These are phyloP conservation scores for Lachnellula suecica DNA, from an alignment of 2,329 filamentous ascomycete genomes.

Conservation along the genomic window DNA sequence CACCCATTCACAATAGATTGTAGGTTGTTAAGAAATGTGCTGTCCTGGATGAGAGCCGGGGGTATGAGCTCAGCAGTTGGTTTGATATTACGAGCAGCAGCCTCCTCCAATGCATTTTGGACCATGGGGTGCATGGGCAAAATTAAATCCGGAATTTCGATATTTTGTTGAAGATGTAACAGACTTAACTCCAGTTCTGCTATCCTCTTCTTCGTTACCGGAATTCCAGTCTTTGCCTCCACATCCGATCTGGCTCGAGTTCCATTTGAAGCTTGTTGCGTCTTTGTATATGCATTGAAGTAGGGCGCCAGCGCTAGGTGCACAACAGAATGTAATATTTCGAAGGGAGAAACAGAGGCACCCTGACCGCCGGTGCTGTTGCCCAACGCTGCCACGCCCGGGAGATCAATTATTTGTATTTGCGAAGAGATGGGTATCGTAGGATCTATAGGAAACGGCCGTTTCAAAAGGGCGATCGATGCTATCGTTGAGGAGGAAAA, in stretches of 20 bases:
- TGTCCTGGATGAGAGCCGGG: constrained; percentile 75
- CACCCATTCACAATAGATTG: constrained; percentile 94
- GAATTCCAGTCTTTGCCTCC: constrained; percentile 90
- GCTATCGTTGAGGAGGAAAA: constrained; percentile 77
- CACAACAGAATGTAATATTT: constrained; percentile 87
- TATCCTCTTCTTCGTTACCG: constrained; percentile 95
- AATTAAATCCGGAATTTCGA: constrained; percentile 91
- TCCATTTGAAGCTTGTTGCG: constrained; percentile 65
- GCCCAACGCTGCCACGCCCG: constrained; percentile 68
- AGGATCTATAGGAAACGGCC: constrained; percentile 83
- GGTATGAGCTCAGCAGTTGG: constrained; percentile 80
- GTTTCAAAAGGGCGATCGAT: constrained; percentile 87
- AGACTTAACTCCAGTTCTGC: constrained; percentile 91
- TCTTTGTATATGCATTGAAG: constrained; percentile 94
- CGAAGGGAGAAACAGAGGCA: constrained; percentile 78
- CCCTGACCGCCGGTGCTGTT: constrained; percentile 68
- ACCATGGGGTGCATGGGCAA: constrained; percentile 87
- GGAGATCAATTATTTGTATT: constrained; percentile 89
- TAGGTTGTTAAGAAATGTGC: constrained; percentile 87
- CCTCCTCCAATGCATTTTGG: constrained; percentile 79
- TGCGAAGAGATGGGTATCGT: constrained; percentile 80
- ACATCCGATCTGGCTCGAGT: constrained; percentile 75
- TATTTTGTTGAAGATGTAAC: constrained; percentile 92
- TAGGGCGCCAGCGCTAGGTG: constrained; percentile 92
- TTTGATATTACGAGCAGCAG: constrained; percentile 62